phyloP scores from a whole-genome alignment of 192 early-diverging fungal species.

The Linnemannia hyalina region DNA sequence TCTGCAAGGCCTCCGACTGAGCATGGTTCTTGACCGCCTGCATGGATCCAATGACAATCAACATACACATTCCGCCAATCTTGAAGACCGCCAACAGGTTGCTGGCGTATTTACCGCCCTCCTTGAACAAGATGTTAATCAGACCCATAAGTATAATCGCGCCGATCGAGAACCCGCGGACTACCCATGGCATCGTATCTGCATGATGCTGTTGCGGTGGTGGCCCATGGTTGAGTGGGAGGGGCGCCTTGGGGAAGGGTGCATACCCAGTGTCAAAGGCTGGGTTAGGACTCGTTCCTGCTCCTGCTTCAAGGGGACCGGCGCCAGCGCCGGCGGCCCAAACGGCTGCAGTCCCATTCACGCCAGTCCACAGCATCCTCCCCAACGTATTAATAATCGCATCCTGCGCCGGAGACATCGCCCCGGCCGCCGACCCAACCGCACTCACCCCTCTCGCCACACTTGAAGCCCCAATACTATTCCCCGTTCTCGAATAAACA shows the following conservation, averaged over 20 bases:
- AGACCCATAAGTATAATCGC: constrained; percentile 41
- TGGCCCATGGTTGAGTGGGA: not conserved
- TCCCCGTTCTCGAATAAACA: constrained; percentile 31
- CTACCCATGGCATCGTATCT: constrained; percentile 29
- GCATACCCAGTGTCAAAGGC: constrained; percentile 27
- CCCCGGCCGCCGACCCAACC: not conserved
- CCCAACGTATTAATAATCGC: not conserved
- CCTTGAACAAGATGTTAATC: constrained; percentile 59
- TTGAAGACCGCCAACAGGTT: constrained; percentile 53
- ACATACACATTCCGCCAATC: constrained; percentile 45
- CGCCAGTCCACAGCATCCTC: not conserved
- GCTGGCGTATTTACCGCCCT: constrained; percentile 57
- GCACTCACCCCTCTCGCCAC: not conserved
- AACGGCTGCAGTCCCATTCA: not conserved
- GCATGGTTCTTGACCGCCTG: constrained; percentile 52
- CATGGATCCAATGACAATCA: constrained; percentile 47
- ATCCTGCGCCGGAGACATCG: not conserved
- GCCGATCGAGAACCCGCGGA: constrained; percentile 33
- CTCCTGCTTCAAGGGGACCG: constrained; percentile 5
- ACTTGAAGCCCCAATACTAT: constrained; percentile 14
- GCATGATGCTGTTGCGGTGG: not conserved
- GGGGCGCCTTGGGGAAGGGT: constrained; percentile 21
- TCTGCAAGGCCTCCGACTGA: constrained; percentile 36
- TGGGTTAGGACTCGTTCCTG: constrained; percentile 1
- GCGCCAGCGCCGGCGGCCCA: constrained; percentile 8